Evolutionary conservation across 2,329 filamentous ascomycete genomes (phyloP).

Genomic region (Epichloe sp.): DNA sequence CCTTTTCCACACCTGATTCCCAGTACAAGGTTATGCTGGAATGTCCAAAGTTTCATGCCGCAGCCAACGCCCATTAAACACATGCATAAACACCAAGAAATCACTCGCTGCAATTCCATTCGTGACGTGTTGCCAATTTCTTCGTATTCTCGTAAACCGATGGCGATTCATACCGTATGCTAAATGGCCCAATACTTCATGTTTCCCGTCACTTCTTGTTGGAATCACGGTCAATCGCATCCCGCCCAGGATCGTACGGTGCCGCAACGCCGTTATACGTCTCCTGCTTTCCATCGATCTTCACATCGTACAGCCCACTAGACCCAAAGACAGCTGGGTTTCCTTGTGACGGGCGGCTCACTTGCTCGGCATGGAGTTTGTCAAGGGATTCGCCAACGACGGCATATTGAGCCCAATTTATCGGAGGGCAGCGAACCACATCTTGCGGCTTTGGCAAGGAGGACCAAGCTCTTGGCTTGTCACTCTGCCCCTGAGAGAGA

Average conservation of each 20-base stretch:
- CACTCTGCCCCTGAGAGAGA: conserved; percentile 9
- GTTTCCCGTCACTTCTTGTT: conserved; percentile 16
- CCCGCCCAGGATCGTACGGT: conserved; percentile 41
- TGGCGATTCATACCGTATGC: neutral
- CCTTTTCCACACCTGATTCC: neutral
- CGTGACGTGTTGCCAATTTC: neutral
- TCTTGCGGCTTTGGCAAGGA: conserved; percentile 66
- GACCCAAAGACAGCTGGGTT: conserved; percentile 30
- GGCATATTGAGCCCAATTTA: conserved; percentile 93
- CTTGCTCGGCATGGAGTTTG: conserved; percentile 71
- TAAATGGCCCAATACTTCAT: neutral
- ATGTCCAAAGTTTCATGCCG: neutral
- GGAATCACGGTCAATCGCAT: conserved; percentile 29
- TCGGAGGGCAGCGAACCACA: conserved; percentile 70
- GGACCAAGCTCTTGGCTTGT: conserved; percentile 35
- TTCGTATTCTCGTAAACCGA: neutral
- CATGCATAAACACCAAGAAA: neutral
- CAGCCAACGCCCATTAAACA: neutral
- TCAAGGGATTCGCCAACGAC: conserved; percentile 71
- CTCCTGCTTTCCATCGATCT: conserved; percentile 30
- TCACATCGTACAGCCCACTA: conserved; percentile 38
- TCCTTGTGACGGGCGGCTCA: conserved; percentile 46
- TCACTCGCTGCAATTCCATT: neutral
- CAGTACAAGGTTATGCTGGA: neutral
- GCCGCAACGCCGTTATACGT: conserved; percentile 39